A percentile compares a stretch with the other conserved stretches of the same genome.
Evolutionary conservation across 495 filamentous ascomycete genomes (phyloP).

Genomic region (Xylaria telfairii): DNA sequence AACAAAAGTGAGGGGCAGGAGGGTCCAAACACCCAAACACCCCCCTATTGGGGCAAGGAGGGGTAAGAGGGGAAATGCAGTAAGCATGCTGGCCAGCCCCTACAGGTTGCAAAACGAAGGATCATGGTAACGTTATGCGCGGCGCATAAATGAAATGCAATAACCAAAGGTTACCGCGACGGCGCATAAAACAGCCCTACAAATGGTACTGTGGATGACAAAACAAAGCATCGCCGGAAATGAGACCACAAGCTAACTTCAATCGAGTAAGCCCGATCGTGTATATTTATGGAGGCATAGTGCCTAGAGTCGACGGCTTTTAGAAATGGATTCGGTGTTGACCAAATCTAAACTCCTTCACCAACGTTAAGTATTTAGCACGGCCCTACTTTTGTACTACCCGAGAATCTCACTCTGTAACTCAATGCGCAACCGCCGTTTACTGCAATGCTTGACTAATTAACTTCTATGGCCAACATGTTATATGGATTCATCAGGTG

Average conservation of each 20-base stretch:
- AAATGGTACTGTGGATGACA: slow-evolving; percentile 7
- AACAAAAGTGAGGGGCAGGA: slow-evolving; percentile 16
- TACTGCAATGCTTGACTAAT: not conserved
- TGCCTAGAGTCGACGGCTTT: not conserved
- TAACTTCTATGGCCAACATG: not conserved
- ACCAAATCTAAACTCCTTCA: not conserved
- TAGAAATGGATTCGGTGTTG: not conserved
- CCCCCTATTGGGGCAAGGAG: not conserved
- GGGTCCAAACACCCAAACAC: not conserved
- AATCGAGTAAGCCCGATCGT: not conserved
- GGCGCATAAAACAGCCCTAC: not conserved
- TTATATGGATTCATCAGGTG: not conserved
- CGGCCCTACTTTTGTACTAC: not conserved
- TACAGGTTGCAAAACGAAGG: slow-evolving; percentile 15
- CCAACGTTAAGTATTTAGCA: not conserved
- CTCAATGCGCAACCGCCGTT: not conserved
- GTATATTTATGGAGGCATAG: not conserved
- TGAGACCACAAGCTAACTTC: not conserved
- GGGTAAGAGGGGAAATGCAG: slow-evolving; percentile 14
- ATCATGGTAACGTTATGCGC: slow-evolving; percentile 23
- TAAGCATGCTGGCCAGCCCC: slow-evolving; percentile 16
- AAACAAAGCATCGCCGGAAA: not conserved
- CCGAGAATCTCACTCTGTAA: not conserved
- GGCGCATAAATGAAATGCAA: not conserved
- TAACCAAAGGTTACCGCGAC: not conserved